These are phyloP conservation scores for Fusarium sp. DNA, from an alignment of 2,329 filamentous ascomycete genomes.

Conservation along the genomic window DNA sequence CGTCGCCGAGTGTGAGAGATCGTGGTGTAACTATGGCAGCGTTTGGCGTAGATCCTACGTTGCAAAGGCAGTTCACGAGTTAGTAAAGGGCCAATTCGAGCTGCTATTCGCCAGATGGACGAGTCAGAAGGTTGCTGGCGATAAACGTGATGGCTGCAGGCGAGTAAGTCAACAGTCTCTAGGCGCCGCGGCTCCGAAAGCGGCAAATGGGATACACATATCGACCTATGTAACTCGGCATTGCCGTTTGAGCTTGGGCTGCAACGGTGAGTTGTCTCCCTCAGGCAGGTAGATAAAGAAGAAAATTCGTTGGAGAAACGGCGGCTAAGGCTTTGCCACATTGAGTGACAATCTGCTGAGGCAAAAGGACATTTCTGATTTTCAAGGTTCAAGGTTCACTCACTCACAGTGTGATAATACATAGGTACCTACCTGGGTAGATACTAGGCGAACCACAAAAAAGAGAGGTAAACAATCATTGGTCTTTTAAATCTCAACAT, in stretches of 20 bases:
- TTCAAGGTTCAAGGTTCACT: conserved; percentile 5
- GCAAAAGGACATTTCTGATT: not conserved
- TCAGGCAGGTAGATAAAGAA: conserved; percentile 10
- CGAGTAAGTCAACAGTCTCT: conserved; percentile 28
- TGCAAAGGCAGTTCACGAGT: conserved; percentile 1
- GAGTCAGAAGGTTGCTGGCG: conserved; percentile 24
- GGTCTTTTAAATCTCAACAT: too few species aligned
- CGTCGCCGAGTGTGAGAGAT: too few species aligned
- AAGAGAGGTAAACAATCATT: not conserved
- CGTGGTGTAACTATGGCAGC: too few species aligned
- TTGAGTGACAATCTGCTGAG: conserved; percentile 17
- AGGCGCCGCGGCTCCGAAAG: conserved; percentile 27
- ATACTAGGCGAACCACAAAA: conserved; percentile 17
- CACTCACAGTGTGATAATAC: conserved; percentile 9
- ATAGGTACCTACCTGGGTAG: too few species aligned
- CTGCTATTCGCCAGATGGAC: conserved; percentile 15
- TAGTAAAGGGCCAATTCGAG: conserved; percentile 9
- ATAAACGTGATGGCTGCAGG: conserved; percentile 15
- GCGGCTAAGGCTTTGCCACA: conserved; percentile 34
- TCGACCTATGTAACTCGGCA: conserved; percentile 15
- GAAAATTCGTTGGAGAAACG: conserved; percentile 19
- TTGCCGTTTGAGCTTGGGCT: conserved; percentile 29
- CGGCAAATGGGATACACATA: conserved; percentile 15
- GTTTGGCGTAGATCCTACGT: too few species aligned
- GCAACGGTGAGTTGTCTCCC: conserved; percentile 6